Base-by-base conservation (phyloP, 192 early-diverging fungal species). In the Coemansia brasiliensis region DNA sequence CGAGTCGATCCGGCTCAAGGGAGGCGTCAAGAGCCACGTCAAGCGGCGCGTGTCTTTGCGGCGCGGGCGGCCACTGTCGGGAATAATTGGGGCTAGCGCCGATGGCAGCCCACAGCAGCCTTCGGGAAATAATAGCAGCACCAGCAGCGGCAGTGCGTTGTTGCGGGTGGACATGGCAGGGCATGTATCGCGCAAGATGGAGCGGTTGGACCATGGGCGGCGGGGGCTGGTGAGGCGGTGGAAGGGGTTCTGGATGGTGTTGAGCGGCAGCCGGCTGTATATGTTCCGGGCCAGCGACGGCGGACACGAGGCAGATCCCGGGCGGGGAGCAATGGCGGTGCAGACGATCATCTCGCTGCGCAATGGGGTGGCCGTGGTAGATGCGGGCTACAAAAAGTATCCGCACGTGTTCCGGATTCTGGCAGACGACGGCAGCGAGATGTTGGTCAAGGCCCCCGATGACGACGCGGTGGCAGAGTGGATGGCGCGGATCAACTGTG, bases 401-500 rank as follows among this genome's bases (percentile, higher is more conserved):
- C 82, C 84, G n/a, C 82, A 92, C 37, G 88, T 88, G n/a, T 90
- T 90, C 65, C 83, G 90, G 16, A 63, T 92, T 16, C 80, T 86
- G 17, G 83, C 85, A 4, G 85, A 80, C 5, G 85, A 89, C 39
- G 86, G 86, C 21, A 84, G 89, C 57, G 87, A 90, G 59, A 86
- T 87, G 45, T 59, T 92, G 37, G 80, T 92, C 53, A 79, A 86
- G 69, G 86, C 87, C 5, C 73, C 87, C 5, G 77, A 70, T 43
- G 87, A 88, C 57, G 74, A 83, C 27, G 83, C 86, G 18, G 86
- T 92, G 70, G 84, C 88, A 25, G 87, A 92, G 59, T 92, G 90
- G 90, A 89, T 92, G 81, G 70, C 82, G 29, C 84, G 85, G 39
- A 86, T 92, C 50, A 92, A 92, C 76, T 92, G 89, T 63, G 88